Conservation (phyloP, 768 basidiomycete species). For the Trichaptum fuscoviolaceum region DNA sequence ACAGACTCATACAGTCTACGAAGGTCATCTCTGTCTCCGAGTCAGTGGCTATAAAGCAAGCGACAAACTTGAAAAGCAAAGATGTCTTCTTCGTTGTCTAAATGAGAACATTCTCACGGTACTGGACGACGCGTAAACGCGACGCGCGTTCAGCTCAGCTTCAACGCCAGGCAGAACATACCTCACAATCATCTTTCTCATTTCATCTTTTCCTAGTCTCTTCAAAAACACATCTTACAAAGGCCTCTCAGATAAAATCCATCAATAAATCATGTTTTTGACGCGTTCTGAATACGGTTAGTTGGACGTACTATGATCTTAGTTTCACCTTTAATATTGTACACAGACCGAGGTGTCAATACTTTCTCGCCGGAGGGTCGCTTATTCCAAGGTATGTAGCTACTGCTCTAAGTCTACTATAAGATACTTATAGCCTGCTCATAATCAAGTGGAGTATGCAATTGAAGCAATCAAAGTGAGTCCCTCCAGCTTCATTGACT, state of each 20-base stretch:
- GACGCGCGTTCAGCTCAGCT: not conserved
- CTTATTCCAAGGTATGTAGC: slow-evolving; percentile 83
- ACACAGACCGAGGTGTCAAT: slow-evolving; percentile 89
- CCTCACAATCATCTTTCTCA: not conserved
- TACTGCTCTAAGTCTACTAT: slow-evolving; percentile 5
- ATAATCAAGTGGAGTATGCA: slow-evolving; percentile 85
- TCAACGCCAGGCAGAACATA: not conserved
- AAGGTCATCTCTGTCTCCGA: no score
- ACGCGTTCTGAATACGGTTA: slow-evolving; percentile 93
- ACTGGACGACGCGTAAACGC: not conserved
- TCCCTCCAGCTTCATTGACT: not conserved
- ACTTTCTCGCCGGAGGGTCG: slow-evolving; percentile 99
- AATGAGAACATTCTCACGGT: not conserved
- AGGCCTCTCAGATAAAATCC: no score
- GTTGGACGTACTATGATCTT: slow-evolving; percentile 8
- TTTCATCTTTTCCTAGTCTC: no score
- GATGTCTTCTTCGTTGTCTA: not conserved
- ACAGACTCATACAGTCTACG: no score
- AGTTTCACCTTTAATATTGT: slow-evolving; percentile 4
- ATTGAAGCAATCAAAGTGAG: slow-evolving; percentile 97
- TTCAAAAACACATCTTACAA: no score
- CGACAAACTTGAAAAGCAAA: no score
- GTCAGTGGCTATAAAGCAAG: no score
- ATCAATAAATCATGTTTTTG: slow-evolving; percentile 60
- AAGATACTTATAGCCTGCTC: slow-evolving; percentile 16